A percentile compares a stretch with the other conserved stretches of the same genome.
Evolutionary conservation across 2,329 filamentous ascomycete species (phyloP).

Genomic region (Exutisphaerella laricina): DNA sequence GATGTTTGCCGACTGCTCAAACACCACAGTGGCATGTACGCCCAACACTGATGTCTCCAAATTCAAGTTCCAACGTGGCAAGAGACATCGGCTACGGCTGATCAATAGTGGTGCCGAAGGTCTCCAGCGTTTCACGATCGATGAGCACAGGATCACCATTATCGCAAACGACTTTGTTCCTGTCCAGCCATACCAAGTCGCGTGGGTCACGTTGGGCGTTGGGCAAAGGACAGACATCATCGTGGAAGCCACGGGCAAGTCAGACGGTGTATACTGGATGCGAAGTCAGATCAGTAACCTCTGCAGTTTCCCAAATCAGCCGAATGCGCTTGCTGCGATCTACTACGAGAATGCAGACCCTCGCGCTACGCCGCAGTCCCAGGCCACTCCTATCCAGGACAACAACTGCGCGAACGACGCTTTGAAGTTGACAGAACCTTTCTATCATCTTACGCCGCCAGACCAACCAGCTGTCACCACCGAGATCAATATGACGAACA

Average conservation of each 20-base stretch:
- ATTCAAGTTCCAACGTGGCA: conserved; percentile 36
- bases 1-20: conserved; percentile 24
- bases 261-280: conserved; percentile 34
- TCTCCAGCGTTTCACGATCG: conserved; percentile 42
- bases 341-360: conserved; percentile 59
- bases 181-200: conserved; percentile 36
- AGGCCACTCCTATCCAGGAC: conserved; percentile 46
- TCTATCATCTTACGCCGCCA: conserved; percentile 45
- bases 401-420: conserved; percentile 52
- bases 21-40: conserved; percentile 23
- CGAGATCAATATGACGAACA: conserved; percentile 44
- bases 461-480: conserved; percentile 28
- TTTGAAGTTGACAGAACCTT: conserved; percentile 47
- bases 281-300: conserved; percentile 19
- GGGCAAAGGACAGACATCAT: conserved; percentile 49
- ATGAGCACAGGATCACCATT: conserved; percentile 40
- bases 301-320: conserved; percentile 19
- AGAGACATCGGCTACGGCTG: conserved; percentile 37
- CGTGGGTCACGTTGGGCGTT: conserved; percentile 49
- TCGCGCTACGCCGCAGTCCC: conserved; percentile 34
- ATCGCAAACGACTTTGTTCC: conserved; percentile 41
- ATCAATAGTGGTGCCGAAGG: conserved; percentile 40
- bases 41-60: conserved; percentile 29
- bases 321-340: conserved; percentile 53
- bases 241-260: conserved; percentile 32